phyloP scores from a whole-genome alignment of 176 grass and related monocot genomes.

The Aegilops tauschii region DNA sequence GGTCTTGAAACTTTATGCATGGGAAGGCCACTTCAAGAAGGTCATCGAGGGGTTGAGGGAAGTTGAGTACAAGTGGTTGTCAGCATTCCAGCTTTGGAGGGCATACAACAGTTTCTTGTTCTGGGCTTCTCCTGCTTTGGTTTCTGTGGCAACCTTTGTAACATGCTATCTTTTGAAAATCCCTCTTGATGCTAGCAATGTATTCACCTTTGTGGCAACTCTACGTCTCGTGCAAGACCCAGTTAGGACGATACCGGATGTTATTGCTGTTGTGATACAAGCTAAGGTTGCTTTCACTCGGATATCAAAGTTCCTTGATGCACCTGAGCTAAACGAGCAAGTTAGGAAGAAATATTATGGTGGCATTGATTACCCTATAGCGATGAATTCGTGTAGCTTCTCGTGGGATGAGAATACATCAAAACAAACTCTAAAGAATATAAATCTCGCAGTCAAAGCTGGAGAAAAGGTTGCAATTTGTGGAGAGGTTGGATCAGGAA shows the following conservation, averaged over 20 bases:
- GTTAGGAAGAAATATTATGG: slow-evolving; percentile 27
- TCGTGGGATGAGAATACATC: slow-evolving; percentile 70
- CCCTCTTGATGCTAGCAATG: slow-evolving; percentile 72
- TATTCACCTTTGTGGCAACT: slow-evolving; percentile 86
- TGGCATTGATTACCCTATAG: slow-evolving; percentile 37
- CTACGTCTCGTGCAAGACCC: slow-evolving; percentile 74
- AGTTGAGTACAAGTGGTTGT: slow-evolving; percentile 63
- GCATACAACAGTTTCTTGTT: slow-evolving; percentile 83
- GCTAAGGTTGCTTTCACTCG: slow-evolving; percentile 54
- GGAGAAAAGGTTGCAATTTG: slow-evolving; percentile 31
- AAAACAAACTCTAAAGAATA: slow-evolving; percentile 61
- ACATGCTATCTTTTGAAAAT: slow-evolving; percentile 70
- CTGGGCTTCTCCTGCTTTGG: slow-evolving; percentile 80
- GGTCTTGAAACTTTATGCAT: slow-evolving; percentile 82
- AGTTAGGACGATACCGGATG: slow-evolving; percentile 53
- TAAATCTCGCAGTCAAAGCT: slow-evolving; percentile 57
- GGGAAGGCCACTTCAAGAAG: slow-evolving; percentile 86
- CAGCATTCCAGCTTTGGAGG: slow-evolving; percentile 70
- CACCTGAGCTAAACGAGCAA: slow-evolving; percentile 55
- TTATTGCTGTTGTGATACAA: slow-evolving; percentile 80
- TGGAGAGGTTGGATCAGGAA: background rate
- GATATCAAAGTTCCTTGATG: slow-evolving; percentile 58
- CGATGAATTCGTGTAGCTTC: slow-evolving; percentile 59
- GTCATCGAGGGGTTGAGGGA: slow-evolving; percentile 64
- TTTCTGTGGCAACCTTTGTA: slow-evolving; percentile 75